Evolutionary conservation across 179 eudicot genomes (phyloP), one percentile per base, ranked within the genome.

Genomic region (Nepenthes alata): DNA sequence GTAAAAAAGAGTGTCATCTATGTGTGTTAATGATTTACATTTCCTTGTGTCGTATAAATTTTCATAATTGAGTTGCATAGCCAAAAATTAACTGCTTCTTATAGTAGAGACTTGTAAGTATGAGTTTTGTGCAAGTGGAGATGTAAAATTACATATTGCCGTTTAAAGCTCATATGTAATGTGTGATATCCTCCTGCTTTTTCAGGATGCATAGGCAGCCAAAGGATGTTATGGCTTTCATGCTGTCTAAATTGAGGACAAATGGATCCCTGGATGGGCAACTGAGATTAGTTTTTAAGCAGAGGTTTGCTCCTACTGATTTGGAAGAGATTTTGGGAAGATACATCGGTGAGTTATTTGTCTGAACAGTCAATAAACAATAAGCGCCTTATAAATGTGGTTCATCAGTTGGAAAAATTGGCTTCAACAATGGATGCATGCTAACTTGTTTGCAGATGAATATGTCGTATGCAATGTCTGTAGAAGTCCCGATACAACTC

Each of bases 201-300:
- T 51, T 58, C 80, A 73, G 80, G 61, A 72, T 81, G 77, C 77
- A 70, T 60, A 78, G 85, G 67, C 74, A 73, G 58, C 77, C 77
- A 34, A 79, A 76, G 58, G 81, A 78, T 57, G 73, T 70, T 11
- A 68, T 77, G 74, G 64, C 50, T 37, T 82, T 80, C 72, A 47
- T 82, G 62, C 58, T 72, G 0, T 68, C 74, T 45, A 69, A 77
- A 62, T 37, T 77, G 60, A 75, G 76, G 16, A 73, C 82, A 61
- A 66, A 63, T 68, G 84, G 84, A 13, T 77, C 83, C 44, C 60
- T 82, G 14, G 80, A 79, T 68, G 74, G 68, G 48, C 74, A 78
- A 16, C 71, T 61, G 47, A 74, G 80, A 65, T 63, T 79, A 57
- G 69, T 72, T 13, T 44, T 80, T 8, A 70, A 62, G 52, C 76